Base-by-base conservation (phyloP, 2,329 filamentous ascomycete species). In the Fusarium xyrophilum region DNA sequence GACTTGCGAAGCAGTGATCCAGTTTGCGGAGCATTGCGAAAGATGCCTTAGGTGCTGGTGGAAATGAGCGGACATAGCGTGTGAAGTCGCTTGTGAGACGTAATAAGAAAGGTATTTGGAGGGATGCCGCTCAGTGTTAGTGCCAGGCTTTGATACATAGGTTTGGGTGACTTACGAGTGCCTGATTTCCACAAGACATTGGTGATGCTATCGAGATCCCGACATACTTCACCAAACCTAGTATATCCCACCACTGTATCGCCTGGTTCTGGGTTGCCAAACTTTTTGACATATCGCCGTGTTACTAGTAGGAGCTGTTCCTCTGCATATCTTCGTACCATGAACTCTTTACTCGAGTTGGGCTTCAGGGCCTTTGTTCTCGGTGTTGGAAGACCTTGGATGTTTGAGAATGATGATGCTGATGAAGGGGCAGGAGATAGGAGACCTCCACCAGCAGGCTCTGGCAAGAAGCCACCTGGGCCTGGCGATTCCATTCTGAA, bases 161-260 rank as follows among this genome's bases (percentile, higher is more conserved):
- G 13, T 11, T 14, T 21, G 14, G 0, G 17, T 40, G 7, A 77
- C 92, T 76, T 83, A 93, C 93, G 93, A 25, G 94, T 97, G 13
- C 91, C 93, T 32, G 90, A 93, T 25, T 93, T 86, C 95, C 95
- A 98, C 8, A 97, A 80, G 11, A 96, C 86, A 77, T 96, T 91
- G 19, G 97, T 80, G 15, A 97, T 76, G 9, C 84, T 84, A 58
- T 94, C 91, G 2, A 97, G 78, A 74, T 97, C 93, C 59, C 82
- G 86, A 56, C 88, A 92, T 7, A 93, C 86, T 74, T 94, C 90
- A 51, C 82, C 83, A 76, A 95, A 91, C 53, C 79, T 86, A 56
- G 82, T 78, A 74, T 88, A 89, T 25, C 86, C 86, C 4, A 81
- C 75, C 4, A 86, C 78, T 15, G 82, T 79, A 60, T 87, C 85